These are phyloP conservation scores for Elaphomyces granulatus DNA, from an alignment of 495 filamentous ascomycete species.

Conservation along the genomic window DNA sequence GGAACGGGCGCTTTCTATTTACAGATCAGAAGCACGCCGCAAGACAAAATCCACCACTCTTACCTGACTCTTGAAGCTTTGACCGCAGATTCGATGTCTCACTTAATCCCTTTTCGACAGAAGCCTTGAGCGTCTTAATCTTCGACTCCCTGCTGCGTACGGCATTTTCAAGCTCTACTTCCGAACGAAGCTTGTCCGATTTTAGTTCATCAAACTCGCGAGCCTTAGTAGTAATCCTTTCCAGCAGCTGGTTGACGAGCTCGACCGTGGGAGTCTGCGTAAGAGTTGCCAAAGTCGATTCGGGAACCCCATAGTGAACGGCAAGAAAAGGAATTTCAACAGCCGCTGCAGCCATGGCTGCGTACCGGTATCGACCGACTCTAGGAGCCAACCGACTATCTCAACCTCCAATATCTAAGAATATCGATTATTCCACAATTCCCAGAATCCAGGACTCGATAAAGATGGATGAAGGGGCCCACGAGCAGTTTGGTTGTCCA, in stretches of 20 bases:
- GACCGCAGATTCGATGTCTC: constrained; percentile 64
- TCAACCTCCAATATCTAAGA: background rate
- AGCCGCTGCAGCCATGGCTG: constrained; percentile 58
- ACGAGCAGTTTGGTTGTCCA: too few species aligned
- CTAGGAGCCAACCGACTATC: constrained; percentile 12
- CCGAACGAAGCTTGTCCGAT: constrained; percentile 68
- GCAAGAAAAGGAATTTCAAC: constrained; percentile 65
- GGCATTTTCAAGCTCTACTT: constrained; percentile 86
- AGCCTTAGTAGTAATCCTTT: constrained; percentile 54
- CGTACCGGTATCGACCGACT: constrained; percentile 5
- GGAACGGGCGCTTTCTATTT: constrained; percentile 45
- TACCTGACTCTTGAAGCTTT: constrained; percentile 73
- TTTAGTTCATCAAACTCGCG: constrained; percentile 64
- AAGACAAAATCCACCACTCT: constrained; percentile 4
- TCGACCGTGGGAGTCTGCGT: constrained; percentile 62
- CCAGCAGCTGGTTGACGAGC: constrained; percentile 54
- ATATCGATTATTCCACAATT: too few species aligned
- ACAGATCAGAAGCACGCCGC: constrained; percentile 10
- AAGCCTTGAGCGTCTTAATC: constrained; percentile 61
- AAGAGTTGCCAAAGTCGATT: constrained; percentile 48
- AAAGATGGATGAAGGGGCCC: too few species aligned
- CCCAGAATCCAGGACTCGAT: too few species aligned
- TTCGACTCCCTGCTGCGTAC: constrained; percentile 68
- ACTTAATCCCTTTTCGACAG: constrained; percentile 65
- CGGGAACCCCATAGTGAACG: constrained; percentile 55